Conservation (phyloP, 768 basidiomycete genomes). For the Dioszegia hungarica region DNA sequence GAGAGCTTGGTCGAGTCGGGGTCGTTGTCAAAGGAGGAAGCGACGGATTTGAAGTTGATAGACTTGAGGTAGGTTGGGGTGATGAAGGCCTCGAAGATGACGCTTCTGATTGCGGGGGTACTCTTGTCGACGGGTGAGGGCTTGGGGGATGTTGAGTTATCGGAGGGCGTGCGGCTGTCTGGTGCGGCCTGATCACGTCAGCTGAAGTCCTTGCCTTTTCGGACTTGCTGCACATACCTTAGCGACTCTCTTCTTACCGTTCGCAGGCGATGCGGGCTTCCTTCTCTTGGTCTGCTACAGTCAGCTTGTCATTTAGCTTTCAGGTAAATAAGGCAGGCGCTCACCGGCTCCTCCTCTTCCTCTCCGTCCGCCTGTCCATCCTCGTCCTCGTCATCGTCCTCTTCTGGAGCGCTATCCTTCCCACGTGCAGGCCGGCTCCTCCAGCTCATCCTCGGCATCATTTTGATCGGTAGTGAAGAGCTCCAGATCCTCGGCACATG, state of each 20-base stretch:
- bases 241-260: neutral
- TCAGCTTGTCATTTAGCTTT: too few relatives aligned
- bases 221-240: too few relatives aligned
- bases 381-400: too few relatives aligned
- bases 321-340: neutral
- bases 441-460: too few relatives aligned
- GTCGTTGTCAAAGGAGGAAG: neutral
- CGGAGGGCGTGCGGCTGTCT: neutral
- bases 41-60: neutral
- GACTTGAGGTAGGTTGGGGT: constrained; percentile 6
- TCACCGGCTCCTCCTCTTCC: neutral
- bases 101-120: constrained; percentile 1
- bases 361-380: neutral
- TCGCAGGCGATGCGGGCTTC: neutral
- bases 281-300: neutral
- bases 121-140: constrained; percentile 28
- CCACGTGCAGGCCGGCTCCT: too few relatives aligned
- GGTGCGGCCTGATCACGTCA: neutral
- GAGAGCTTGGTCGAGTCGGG: constrained; percentile 15
- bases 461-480: too few relatives aligned
- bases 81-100: constrained; percentile 18
- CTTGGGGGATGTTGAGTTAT: neutral
- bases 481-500: too few relatives aligned
- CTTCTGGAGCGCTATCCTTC: too few relatives aligned
- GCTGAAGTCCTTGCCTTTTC: too few relatives aligned